Evolutionary conservation across 164 flowering plant species (phyloP), one percentile per base, ranked within the genome.

Genomic region (Paratinospora sagittata): DNA sequence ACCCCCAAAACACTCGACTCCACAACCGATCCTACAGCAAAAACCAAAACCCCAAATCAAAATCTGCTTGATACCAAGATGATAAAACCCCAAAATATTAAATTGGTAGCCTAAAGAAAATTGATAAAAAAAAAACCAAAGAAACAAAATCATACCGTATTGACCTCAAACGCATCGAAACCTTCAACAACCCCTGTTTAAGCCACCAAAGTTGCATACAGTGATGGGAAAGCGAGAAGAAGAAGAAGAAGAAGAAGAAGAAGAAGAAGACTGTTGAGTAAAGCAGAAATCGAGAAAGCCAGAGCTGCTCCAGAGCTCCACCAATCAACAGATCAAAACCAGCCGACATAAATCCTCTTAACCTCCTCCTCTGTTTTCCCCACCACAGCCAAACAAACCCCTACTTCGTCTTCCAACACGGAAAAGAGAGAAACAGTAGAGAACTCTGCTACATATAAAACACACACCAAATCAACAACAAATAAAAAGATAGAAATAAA

Each of bases 21-120:
- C 91, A 82, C 84, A 89, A 84, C 87, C 86, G 83, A 84, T 90
- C 96, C 98, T 93, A 92, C 91, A 82, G 94, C 92, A 83, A 75
- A 72, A 70, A 5, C 26, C 37, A 23, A 27, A 49, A 70, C 24
- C 27, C 36, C 63, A 62, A 62, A 26, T n/a, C 33, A 47, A 63
- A 77, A 52, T 11, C 17, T 23, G 27, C 12, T 10, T 24, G 19
- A 61, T 39, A 71, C 66, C 66, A 27, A 72, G 37, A 65, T 33
- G 36, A 37, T 21, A 47, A 77, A 55, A 27, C 19, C 63, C 67
- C 1, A 23, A 68, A 55, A 70, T 17, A 27, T 14, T 39, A 63
- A 68, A 14, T 24, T 64, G 73, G 66, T 67, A 43, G 30, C 58
- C 34, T 1, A 61, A 65, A 60, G 34, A 39, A 21, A 19, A 8